Evolutionary conservation across 2,329 filamentous ascomycete genomes (phyloP).

Genomic region (Xylaria sp.): DNA sequence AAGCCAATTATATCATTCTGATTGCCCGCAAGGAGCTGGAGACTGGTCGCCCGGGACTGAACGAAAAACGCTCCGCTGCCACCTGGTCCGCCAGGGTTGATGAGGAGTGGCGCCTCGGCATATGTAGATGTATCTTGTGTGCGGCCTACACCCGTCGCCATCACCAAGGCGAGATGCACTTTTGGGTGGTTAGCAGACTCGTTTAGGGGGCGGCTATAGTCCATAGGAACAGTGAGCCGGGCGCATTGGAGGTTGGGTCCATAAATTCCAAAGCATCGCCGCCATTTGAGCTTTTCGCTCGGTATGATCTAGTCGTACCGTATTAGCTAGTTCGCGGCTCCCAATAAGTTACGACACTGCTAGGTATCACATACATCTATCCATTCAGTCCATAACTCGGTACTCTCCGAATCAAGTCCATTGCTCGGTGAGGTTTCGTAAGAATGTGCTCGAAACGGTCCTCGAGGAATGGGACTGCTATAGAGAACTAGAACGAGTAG

Average conservation of each 20-base stretch:
- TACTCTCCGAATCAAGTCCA: not conserved
- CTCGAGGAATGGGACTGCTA: not conserved
- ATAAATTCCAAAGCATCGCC: constrained; percentile 46
- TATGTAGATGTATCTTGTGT: constrained; percentile 39
- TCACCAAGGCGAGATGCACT: constrained; percentile 47
- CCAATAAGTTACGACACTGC: not conserved
- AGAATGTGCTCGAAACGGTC: not conserved
- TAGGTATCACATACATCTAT: constrained; percentile 19
- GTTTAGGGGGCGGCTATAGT: constrained; percentile 50
- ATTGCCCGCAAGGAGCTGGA: constrained; percentile 47
- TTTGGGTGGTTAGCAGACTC: constrained; percentile 41
- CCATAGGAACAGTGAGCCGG: constrained; percentile 54
- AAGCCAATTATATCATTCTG: constrained; percentile 54
- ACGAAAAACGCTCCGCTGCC: constrained; percentile 47
- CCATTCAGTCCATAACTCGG: constrained; percentile 25
- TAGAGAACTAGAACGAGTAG: constrained; percentile 13
- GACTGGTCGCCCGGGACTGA: constrained; percentile 31
- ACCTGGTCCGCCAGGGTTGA: constrained; percentile 56
- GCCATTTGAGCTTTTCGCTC: constrained; percentile 52
- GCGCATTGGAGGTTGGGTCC: constrained; percentile 46
- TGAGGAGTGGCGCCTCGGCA: constrained; percentile 48
- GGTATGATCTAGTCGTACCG: constrained; percentile 46
- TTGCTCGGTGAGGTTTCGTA: not conserved
- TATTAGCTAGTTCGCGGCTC: constrained; percentile 1
- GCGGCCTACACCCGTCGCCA: constrained; percentile 42